Evolutionary conservation across 2,329 filamentous ascomycete species (phyloP), one percentile per base, ranked within the genome.

Genomic region (Aaosphaeria arxii): DNA sequence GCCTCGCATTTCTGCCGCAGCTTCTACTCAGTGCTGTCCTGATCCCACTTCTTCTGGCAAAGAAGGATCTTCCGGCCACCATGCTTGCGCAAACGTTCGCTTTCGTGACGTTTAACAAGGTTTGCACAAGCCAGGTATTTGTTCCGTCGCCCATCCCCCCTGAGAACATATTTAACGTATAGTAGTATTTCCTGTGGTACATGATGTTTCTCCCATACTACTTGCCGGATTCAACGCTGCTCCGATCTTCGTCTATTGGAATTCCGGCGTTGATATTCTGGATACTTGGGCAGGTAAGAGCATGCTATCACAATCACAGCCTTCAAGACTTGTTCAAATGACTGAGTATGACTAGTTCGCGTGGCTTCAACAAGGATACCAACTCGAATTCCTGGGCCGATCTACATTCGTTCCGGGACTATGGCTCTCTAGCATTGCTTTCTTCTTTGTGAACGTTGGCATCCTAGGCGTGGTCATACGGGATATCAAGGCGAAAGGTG

Each of bases 51-150:
- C 77, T 80, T 1, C 74, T 96, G 17, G 89, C 89, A 11, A 95
- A 92, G 67, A 87, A 84, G 59, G 86, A 94, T 60, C 79, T 99
- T 0, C 80, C 91, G 1, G 82, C 85, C 0, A 86, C 89, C 5
- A 91, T 97, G 88, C 81, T 97, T 52, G 90, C 89, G 4, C 94
- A 99, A 72, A 97, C 94, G 0, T 96, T 96, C 72, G 89, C 92
- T 0, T 99, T 99, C 71, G 94, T 97, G 4, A 86, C 91, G 0
- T 97, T 97, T 61, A 99, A 99, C 75, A 99, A 99, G 75, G 94
- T 99, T 53, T 97, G 92, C 79, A 99, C 94, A 3, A 96, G 91
- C 63, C 92, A 97, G 81, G 90, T 94, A 80, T 11, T 11, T 30
- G 54, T 79, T 65, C 11, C 28, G 13, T 47, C 33, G 45, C 30